Conservation (phyloP, 306 rosid genomes). For the Ormosia emarginata region DNA sequence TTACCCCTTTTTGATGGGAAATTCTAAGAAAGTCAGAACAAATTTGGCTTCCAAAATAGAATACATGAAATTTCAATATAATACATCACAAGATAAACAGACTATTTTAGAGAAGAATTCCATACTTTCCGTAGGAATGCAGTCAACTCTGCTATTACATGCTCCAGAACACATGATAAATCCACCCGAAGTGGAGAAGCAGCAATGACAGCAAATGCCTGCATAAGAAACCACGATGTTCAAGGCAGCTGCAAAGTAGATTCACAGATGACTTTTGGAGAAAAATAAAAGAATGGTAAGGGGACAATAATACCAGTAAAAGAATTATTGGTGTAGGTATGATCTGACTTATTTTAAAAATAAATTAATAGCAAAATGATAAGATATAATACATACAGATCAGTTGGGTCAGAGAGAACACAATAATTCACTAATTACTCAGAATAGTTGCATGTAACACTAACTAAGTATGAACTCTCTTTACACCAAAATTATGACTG, state of each 20-base stretch:
- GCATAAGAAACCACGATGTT: conserved; percentile 23
- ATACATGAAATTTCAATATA: conserved; percentile 5
- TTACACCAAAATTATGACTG: not conserved
- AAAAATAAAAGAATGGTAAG: not conserved
- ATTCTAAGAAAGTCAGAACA: not conserved
- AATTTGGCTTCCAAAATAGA: not conserved
- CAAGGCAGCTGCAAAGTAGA: conserved; percentile 1
- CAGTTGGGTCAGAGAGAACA: not conserved
- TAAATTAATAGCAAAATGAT: not conserved
- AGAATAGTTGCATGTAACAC: not conserved
- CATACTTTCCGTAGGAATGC: conserved; percentile 93
- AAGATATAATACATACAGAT: not conserved
- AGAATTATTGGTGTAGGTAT: not conserved
- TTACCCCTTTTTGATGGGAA: not conserved
- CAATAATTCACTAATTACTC: not conserved
- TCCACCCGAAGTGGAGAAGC: conserved; percentile 85
- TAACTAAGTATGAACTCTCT: not conserved
- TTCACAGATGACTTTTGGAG: not conserved
- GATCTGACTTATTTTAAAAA: not conserved
- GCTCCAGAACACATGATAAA: conserved; percentile 88
- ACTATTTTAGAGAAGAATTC: not conserved
- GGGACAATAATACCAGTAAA: not conserved
- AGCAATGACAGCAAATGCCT: conserved; percentile 98
- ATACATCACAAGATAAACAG: conserved; percentile 4
- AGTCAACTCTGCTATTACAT: conserved; percentile 85